Percentiles rank a stretch among this genome's conserved stretches.
Conservation (phyloP, 2,329 filamentous ascomycete genomes). For the Penicillium sp. region DNA sequence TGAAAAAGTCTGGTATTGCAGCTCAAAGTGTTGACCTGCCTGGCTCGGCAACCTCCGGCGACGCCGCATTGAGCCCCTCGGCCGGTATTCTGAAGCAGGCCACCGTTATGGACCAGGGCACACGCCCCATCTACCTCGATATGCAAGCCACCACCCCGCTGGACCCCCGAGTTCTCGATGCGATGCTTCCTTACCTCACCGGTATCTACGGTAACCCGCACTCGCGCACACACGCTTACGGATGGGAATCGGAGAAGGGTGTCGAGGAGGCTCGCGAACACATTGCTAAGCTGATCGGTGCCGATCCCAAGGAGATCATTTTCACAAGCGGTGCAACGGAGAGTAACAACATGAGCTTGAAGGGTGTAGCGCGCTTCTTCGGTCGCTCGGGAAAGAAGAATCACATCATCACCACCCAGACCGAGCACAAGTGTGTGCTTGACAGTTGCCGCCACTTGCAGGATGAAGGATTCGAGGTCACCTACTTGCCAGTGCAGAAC, state of each 20-base stretch:
- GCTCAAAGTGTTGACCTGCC: constrained; percentile 59
- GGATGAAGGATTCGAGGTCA: constrained; percentile 93
- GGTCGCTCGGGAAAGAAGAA: constrained; percentile 92
- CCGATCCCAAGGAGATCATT: constrained; percentile 96
- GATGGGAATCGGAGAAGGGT: constrained; percentile 95
- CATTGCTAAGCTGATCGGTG: constrained; percentile 82
- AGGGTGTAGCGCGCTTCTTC: constrained; percentile 95
- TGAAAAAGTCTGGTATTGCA: constrained; percentile 54
- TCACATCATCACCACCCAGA: constrained; percentile 96
- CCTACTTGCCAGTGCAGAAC: constrained; percentile 86
- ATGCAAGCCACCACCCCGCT: constrained; percentile 97
- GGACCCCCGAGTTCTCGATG: constrained; percentile 89
- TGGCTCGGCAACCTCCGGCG: constrained; percentile 54
- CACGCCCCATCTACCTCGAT: constrained; percentile 92
- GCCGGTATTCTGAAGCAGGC: constrained; percentile 84
- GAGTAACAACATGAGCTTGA: constrained; percentile 99
- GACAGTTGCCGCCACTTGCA: constrained; percentile 96
- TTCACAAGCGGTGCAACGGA: constrained; percentile 98
- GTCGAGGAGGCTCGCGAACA: constrained; percentile 82
- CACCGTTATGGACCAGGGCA: constrained; percentile 86
- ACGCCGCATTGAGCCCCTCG: constrained; percentile 75
- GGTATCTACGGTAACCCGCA: constrained; percentile 96
- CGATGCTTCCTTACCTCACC: constrained; percentile 92
- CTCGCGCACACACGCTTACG: constrained; percentile 94
- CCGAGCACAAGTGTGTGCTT: constrained; percentile 97